Percentiles rank a stretch among this genome's conserved stretches.
Conservation (phyloP, 1,284 basidiomycete species). For the Schizophyllum commune region DNA sequence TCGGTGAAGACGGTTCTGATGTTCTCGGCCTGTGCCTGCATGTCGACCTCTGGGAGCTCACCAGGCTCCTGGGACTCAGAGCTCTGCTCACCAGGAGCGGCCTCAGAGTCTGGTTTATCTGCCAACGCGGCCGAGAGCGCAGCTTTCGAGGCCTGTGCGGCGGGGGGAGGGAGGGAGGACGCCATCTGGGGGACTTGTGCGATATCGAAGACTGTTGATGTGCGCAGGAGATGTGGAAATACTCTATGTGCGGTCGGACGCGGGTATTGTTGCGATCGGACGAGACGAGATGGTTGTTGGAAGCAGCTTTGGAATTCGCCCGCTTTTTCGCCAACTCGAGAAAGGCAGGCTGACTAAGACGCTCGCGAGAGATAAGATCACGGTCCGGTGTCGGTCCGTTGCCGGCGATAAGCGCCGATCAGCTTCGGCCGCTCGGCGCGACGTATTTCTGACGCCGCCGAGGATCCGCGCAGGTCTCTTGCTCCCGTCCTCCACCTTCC, state of each 20-base stretch:
- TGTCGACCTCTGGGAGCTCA: conserved; percentile 74
- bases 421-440: neutral
- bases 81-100: conserved; percentile 22
- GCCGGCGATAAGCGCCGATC: neutral
- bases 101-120: conserved; percentile 33
- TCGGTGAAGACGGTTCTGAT: conserved; percentile 89
- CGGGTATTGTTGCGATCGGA: neutral
- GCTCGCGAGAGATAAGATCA: neutral
- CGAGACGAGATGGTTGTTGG: neutral
- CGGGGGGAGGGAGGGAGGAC: conserved; percentile 49
- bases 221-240: neutral
- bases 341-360: neutral
- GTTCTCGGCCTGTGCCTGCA: conserved; percentile 72
- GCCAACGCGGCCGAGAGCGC: conserved; percentile 64
- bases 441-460: neutral
- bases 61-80: conserved; percentile 47
- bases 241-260: neutral
- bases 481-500: conserved; percentile 5
- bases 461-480: neutral
- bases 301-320: neutral
- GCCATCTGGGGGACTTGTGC: conserved; percentile 19
- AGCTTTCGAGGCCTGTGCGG: conserved; percentile 65
- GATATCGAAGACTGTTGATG: neutral
- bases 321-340: neutral
- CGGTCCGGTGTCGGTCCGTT: too few relatives aligned